Conservation (phyloP, 129 eudicot genomes). For the Ambrosia artemisiifolia region DNA sequence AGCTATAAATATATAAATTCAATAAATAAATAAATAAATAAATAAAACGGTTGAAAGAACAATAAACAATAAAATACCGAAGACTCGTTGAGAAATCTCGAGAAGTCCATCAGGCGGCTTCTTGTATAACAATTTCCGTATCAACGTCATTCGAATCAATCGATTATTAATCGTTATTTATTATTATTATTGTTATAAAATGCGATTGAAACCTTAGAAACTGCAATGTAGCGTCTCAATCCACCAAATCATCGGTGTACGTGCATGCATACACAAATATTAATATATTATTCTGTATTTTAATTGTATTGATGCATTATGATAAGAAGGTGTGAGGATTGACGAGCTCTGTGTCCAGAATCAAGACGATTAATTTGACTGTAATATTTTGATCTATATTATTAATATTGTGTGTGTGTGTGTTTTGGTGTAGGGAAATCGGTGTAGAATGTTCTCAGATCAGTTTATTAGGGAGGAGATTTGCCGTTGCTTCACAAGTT, state of each 20-base stretch:
- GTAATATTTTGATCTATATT: background rate
- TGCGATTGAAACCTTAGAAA: conserved; percentile 28
- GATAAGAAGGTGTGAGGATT: conserved; percentile 14
- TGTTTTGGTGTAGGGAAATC: background rate
- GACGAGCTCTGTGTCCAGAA: conserved; percentile 9
- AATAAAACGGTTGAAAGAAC: conserved; percentile 6
- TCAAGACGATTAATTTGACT: conserved; percentile 18
- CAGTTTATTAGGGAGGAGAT: conserved; percentile 21
- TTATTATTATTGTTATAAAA: background rate
- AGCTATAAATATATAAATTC: too few species aligned
- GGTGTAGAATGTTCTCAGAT: conserved; percentile 24
- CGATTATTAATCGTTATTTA: conserved; percentile 9
- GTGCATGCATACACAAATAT: conserved; percentile 3
- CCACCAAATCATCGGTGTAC: conserved; percentile 19
- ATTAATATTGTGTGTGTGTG: background rate
- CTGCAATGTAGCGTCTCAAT: conserved; percentile 18
- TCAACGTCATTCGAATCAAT: conserved; percentile 54
- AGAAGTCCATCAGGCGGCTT: conserved; percentile 90
- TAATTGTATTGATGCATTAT: conserved; percentile 12
- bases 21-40: background rate
- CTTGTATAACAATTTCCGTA: conserved; percentile 60
- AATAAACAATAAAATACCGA: conserved; percentile 41
- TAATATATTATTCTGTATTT: conserved; percentile 4
- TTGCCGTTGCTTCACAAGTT: conserved; percentile 24
- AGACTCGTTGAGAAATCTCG: conserved; percentile 82